A percentile compares a stretch with the other conserved stretches of the same genome.
phyloP scores from a whole-genome alignment of 495 filamentous ascomycete species.

The Trichoderma parareesei region DNA sequence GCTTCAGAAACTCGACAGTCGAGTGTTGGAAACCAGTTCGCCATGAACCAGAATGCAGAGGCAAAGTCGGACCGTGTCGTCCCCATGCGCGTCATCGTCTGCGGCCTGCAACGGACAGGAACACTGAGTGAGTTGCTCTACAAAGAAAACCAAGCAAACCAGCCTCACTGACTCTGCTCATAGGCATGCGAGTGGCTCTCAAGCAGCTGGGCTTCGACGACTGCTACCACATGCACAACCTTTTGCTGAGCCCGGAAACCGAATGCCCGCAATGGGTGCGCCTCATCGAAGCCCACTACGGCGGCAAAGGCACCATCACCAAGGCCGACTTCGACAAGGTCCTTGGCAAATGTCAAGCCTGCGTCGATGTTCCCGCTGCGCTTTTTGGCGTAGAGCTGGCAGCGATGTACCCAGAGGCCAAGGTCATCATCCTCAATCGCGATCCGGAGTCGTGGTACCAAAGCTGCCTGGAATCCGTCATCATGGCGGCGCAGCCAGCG shows the following conservation, averaged over 20 bases:
- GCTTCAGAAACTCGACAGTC: neutral
- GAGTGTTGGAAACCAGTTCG: neutral
- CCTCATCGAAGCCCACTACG: constrained; percentile 57
- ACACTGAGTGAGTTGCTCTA: neutral
- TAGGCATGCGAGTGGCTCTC: constrained; percentile 53
- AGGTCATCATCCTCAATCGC: constrained; percentile 55
- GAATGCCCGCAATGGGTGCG: constrained; percentile 50
- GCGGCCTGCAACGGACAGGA: constrained; percentile 13
- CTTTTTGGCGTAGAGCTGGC: constrained; percentile 61
- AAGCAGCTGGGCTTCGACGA: constrained; percentile 54
- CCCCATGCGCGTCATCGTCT: constrained; percentile 14
- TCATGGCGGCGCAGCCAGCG: neutral
- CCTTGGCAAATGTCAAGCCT: constrained; percentile 52
- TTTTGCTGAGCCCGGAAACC: neutral
- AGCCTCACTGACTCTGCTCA: neutral
- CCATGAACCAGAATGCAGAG: neutral
- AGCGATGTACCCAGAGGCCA: constrained; percentile 61
- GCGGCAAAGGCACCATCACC: constrained; percentile 48
- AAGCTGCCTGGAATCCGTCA: neutral
- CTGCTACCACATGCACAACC: constrained; percentile 53
- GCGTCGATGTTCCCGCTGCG: constrained; percentile 59
- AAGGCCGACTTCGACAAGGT: constrained; percentile 61
- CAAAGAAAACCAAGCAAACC: too few relatives aligned
- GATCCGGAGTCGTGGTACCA: constrained; percentile 25
- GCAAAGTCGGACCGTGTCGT: constrained; percentile 2